Evolutionary conservation across 148 eudicot species (phyloP), one percentile per base, ranked within the genome.

Genomic region (Pouteria glomerata): DNA sequence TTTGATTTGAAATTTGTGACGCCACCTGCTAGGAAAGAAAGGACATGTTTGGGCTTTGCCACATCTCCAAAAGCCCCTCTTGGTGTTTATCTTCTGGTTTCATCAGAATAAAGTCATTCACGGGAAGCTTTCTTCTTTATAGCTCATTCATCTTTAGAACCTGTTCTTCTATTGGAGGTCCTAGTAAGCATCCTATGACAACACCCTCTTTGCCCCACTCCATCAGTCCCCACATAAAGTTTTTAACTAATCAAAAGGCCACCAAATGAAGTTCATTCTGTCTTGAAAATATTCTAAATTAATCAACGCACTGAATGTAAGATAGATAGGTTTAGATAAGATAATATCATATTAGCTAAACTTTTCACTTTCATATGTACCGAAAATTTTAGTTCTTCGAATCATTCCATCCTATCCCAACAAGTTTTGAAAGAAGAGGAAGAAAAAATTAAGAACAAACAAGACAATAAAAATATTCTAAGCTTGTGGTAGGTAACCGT

Each of bases 71-170:
- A 52, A 68, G 33, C 23, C 60, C 45, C 53, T 68, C 21, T 18
- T 30, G 23, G 33, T 33, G n/a, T 44, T 52, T 52, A 51, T 35
- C 19, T 33, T 68, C 31, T 51, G 5, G 59, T 19, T 68, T 12
- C 21, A n/a, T 68, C 39, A 35, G 60, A 51, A 51, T 68, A 68
- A 68, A 68, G 31, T 23, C 21, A 21, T 52, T n/a, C 6, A 23
- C 53, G 33, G 30, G 21, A 52, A n/a, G 57, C 60, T 52, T 33
- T n/a, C 31, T 26, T 34, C 15, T 52, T 52, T 52, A 26, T 34
- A 33, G 10, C 70, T 66, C 48, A 42, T 44, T 52, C 30, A 4
- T 45, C 29, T 68, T 50, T 68, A 68, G 44, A 39, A 68, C 34
- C 42, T 33, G 23, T 51, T 68, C 60, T 31, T 13, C 21, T 34